Base-by-base conservation (phyloP, 176 grass and related monocot species). In the Luzula sylvatica region DNA sequence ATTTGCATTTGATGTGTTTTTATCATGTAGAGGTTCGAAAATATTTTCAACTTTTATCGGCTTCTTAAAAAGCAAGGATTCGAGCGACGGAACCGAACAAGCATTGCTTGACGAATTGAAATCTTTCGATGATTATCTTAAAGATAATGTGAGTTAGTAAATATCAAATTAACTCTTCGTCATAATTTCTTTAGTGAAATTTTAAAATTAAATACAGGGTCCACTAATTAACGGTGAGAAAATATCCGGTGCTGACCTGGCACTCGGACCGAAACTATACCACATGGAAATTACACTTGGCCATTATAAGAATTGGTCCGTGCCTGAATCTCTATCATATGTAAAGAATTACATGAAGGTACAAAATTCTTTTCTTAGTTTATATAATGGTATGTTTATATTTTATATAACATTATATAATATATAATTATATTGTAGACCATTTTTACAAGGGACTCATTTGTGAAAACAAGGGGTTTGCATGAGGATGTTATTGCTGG, bases 291-390 rank as follows among this genome's bases (percentile, higher is more conserved):
- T 86, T 68, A 53, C 81, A 67, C 81, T 96, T 18, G 68, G 78
- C 23, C 92, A 90, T 51, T 96, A 86, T 62, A 96, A 89, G 55
- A 86, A 80, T 60, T 96, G 92, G 92, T 80, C 81, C 44, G 75
- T 96, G 78, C 92, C 78, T 21, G 81, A 96, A 50, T 67, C 74
- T 59, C 72, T 89, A 48, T 23, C 74, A 64, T 72, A 86, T 77
- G 70, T 86, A 20, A 86, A 53, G 71, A 52, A 52, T 42, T 96
- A 90, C 61, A 90, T 80, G 92, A 90, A 89, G 85, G 85, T 90
- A 77, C 21, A 7, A 14, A 48, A 8, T 12, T 63, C 27, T 9
- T 44, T 18, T 46, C 5, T 24, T 62, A 44, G 23, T 47, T 9
- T 26, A 26, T 5, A 62, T 29, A 46, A 8, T 61, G 39, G 20